Evolutionary conservation across 1,139 yeast genomes (phyloP).

Genomic region (Blastobotrys malaysiensis): DNA sequence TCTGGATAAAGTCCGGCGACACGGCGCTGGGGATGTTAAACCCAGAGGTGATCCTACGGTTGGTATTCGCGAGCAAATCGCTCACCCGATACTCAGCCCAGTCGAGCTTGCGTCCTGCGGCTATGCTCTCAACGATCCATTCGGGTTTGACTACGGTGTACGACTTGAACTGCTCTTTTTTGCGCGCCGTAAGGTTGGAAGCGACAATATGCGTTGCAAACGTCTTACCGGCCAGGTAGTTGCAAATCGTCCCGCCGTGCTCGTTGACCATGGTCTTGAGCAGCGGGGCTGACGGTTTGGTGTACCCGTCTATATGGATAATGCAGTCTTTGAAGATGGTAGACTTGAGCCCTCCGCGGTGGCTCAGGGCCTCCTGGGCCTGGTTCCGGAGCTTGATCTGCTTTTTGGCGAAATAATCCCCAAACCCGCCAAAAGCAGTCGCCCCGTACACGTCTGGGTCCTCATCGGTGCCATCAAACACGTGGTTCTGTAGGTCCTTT

Average conservation of each 20-base stretch:
- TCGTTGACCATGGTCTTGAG: constrained; percentile 64
- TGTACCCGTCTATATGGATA: constrained; percentile 80
- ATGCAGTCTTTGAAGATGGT: constrained; percentile 55
- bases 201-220: constrained; percentile 84
- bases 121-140: constrained; percentile 72
- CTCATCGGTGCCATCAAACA: constrained; percentile 20
- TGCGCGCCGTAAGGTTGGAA: constrained; percentile 69
- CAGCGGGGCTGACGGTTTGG: constrained; percentile 67
- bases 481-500: constrained; percentile 18
- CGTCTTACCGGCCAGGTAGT: constrained; percentile 62
- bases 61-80: constrained; percentile 2
- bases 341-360: constrained; percentile 35
- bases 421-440: constrained; percentile 65
- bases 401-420: constrained; percentile 63
- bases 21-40: constrained; percentile 21
- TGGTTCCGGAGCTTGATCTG: constrained; percentile 60
- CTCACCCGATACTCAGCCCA: constrained; percentile 62
- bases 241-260: constrained; percentile 76
- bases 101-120: constrained; percentile 43
- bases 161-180: constrained; percentile 56
- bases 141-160: constrained; percentile 74
- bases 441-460: constrained; percentile 34
- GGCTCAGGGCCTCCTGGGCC: constrained; percentile 43
- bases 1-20: constrained; percentile 59
- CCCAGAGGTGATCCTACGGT: constrained; percentile 28